A percentile compares a stretch with the other conserved stretches of the same genome.
phyloP scores from a whole-genome alignment of 1,284 basidiomycete genomes.

The Heterobasidion annosum region DNA sequence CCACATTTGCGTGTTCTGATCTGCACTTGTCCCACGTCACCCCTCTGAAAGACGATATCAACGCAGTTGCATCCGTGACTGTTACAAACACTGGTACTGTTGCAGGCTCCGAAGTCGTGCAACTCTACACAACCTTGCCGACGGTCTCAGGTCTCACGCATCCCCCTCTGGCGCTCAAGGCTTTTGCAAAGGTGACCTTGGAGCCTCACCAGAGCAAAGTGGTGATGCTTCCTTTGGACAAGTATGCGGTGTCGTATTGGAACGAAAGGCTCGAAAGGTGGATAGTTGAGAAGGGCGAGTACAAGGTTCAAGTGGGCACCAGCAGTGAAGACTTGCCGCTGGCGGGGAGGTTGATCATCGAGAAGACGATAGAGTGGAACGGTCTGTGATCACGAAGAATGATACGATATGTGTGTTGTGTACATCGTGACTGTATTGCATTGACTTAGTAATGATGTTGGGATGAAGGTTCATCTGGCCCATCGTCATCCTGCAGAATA shows the following conservation, averaged over 20 bases:
- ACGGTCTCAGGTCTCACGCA: constrained; percentile 37
- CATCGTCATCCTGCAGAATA: constrained; percentile 6
- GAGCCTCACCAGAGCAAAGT: constrained; percentile 28
- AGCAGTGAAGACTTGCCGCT: constrained; percentile 37
- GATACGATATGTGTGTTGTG: not conserved
- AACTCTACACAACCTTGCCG: constrained; percentile 59
- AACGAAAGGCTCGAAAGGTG: constrained; percentile 32
- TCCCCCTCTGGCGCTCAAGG: constrained; percentile 48
- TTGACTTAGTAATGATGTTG: not conserved
- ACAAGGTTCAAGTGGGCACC: constrained; percentile 37
- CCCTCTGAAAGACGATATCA: constrained; percentile 22
- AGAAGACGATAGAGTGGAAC: constrained; percentile 34
- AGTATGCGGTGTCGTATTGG: constrained; percentile 53
- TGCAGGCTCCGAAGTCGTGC: constrained; percentile 56
- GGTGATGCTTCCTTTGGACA: constrained; percentile 44
- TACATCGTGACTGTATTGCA: not conserved
- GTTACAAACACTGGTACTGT: constrained; percentile 50
- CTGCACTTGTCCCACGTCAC: constrained; percentile 25
- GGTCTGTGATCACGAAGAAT: constrained; percentile 24
- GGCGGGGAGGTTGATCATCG: constrained; percentile 25
- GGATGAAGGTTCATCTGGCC: not conserved
- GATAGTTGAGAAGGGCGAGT: constrained; percentile 33
- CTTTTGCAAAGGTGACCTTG: constrained; percentile 50
- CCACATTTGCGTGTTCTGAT: constrained; percentile 49
- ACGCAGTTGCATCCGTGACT: constrained; percentile 27